Evolutionary conservation across 306 rosid genomes (phyloP).

Genomic region (Amphicarpaea edgeworthii): DNA sequence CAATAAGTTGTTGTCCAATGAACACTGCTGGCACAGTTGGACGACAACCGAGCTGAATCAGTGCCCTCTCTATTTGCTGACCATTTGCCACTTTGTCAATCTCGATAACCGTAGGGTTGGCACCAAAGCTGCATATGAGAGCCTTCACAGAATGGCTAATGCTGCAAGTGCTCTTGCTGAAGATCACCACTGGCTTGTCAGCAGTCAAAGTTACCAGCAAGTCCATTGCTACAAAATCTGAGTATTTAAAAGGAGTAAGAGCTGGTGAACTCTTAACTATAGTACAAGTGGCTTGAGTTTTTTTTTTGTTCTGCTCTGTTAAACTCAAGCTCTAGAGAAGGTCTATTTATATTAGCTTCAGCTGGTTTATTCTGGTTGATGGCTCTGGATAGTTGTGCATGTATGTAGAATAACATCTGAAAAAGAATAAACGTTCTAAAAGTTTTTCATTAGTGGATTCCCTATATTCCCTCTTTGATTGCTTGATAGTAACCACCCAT

Average conservation of each 20-base stretch:
- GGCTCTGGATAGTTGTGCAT: slow-evolving; percentile 21
- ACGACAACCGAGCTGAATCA: slow-evolving; percentile 54
- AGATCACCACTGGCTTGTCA: slow-evolving; percentile 76
- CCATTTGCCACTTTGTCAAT: slow-evolving; percentile 65
- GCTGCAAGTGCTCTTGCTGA: slow-evolving; percentile 68
- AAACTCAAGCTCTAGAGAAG: slow-evolving; percentile 31
- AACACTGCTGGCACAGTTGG: slow-evolving; percentile 78
- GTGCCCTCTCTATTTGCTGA: slow-evolving; percentile 56
- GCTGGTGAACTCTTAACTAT: background rate
- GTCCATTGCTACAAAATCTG: slow-evolving; percentile 56
- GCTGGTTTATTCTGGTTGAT: slow-evolving; percentile 34
- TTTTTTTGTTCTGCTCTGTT: slow-evolving; percentile 42
- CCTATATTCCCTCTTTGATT: slow-evolving; percentile 30
- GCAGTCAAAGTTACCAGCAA: slow-evolving; percentile 56
- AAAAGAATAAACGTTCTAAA: slow-evolving; percentile 33
- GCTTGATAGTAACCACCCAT: slow-evolving; percentile 28
- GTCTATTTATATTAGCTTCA: slow-evolving; percentile 53
- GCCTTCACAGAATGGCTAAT: slow-evolving; percentile 61
- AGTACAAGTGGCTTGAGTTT: background rate
- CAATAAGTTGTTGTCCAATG: slow-evolving; percentile 73
- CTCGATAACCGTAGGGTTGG: slow-evolving; percentile 56
- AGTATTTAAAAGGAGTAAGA: background rate
- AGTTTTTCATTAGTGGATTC: slow-evolving; percentile 42
- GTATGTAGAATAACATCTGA: slow-evolving; percentile 40
- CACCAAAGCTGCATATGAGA: slow-evolving; percentile 66